Conservation (phyloP, 306 rosid species). For the Vachellia collinsii region DNA sequence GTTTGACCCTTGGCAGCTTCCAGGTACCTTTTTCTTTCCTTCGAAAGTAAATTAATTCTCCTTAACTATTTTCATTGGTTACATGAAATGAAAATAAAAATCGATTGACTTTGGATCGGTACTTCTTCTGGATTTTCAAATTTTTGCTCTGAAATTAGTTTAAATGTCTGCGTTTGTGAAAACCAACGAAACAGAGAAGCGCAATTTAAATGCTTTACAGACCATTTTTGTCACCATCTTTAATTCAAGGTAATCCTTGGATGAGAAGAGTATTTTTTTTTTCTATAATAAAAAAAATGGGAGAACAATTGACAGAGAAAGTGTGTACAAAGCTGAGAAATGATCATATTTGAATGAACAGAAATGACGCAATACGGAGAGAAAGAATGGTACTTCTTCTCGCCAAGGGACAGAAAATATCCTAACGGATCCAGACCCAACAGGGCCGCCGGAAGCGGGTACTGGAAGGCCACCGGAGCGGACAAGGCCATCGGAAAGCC, state of each 20-base stretch:
- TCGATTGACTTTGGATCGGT: not conserved
- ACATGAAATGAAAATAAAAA: too few species aligned
- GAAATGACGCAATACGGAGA: conserved; percentile 75
- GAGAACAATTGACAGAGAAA: too few species aligned
- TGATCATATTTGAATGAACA: conserved; percentile 26
- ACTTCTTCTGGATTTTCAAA: not conserved
- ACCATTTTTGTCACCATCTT: not conserved
- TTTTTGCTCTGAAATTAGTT: not conserved
- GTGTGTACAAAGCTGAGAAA: not conserved
- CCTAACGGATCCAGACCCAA: conserved; percentile 97
- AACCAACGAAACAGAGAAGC: not conserved
- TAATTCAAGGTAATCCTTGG: not conserved
- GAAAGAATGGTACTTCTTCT: conserved; percentile 96
- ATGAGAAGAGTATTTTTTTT: not conserved
- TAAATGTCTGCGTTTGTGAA: not conserved
- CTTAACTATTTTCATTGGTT: too few species aligned
- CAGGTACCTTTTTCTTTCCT: conserved; percentile 47
- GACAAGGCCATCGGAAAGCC: conserved; percentile 92
- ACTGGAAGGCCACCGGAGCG: conserved; percentile 99
- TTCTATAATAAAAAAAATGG: too few species aligned
- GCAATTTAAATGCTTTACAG: too few species aligned
- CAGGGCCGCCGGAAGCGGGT: conserved; percentile 86
- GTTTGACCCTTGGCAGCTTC: conserved; percentile 91
- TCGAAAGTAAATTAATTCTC: too few species aligned
- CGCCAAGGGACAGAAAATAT: conserved; percentile 89